phyloP scores from a whole-genome alignment of 305 asterid genomes.

The Salvia sclarea region DNA sequence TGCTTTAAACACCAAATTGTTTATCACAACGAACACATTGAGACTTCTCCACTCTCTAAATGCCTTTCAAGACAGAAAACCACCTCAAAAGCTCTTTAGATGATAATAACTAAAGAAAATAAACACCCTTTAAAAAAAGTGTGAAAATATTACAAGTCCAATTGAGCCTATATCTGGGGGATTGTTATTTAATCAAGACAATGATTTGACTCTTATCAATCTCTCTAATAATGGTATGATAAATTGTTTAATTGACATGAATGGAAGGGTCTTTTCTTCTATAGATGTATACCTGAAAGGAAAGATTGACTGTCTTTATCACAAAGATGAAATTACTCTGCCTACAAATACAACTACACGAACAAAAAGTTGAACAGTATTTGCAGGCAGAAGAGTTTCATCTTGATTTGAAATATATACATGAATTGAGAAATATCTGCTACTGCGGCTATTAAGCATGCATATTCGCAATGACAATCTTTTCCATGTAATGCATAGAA shows the following conservation, averaged over 20 bases:
- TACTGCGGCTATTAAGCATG: too few species aligned
- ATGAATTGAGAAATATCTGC: constrained; percentile 1
- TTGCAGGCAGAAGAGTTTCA: neutral
- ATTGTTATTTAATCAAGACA: neutral
- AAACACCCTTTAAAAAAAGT: neutral
- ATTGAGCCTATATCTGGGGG: neutral
- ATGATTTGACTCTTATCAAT: neutral
- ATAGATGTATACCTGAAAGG: neutral
- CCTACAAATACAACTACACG: neutral
- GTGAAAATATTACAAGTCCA: neutral
- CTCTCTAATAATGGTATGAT: neutral
- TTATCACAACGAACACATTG: neutral
- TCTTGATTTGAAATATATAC: neutral
- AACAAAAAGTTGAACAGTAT: neutral
- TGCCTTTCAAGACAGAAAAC: neutral
- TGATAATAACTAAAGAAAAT: neutral
- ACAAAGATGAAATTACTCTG: too few species aligned
- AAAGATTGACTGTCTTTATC: neutral
- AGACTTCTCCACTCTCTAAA: neutral
- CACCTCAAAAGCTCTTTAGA: neutral
- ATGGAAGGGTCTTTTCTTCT: neutral
- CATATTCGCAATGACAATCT: too few species aligned
- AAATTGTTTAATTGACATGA: neutral
- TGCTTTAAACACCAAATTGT: neutral
- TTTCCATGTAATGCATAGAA: too few species aligned